These are phyloP conservation scores for Elsinoe ampelina DNA, from an alignment of 2,329 filamentous ascomycete genomes.

Conservation along the genomic window DNA sequence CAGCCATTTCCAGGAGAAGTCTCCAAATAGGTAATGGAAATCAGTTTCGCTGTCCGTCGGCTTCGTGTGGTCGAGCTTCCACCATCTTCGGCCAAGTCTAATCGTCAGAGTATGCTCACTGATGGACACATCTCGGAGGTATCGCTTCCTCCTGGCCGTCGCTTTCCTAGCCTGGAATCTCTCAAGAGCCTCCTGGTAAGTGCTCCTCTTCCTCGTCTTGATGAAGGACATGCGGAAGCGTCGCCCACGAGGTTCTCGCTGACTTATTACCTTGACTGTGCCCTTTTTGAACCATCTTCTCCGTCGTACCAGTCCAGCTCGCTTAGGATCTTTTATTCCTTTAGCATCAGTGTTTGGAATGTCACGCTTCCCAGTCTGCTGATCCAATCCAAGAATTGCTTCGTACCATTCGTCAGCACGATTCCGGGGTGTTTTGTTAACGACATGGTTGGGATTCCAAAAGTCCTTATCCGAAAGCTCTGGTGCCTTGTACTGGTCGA, in stretches of 20 bases:
- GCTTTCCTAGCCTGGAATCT: background rate
- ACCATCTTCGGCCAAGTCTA: background rate
- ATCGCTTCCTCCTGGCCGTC: background rate
- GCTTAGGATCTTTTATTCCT: background rate
- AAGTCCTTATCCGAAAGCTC: background rate
- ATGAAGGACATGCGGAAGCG: background rate
- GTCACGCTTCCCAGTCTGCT: background rate
- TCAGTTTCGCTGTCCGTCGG: background rate
- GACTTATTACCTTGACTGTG: background rate
- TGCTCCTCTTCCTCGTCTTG: background rate
- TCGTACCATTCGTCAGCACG: conserved; percentile 15
- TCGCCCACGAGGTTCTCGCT: background rate
- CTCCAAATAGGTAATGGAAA: background rate
- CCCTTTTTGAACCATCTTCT: background rate
- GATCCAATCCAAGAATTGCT: background rate
- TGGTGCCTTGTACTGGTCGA: background rate
- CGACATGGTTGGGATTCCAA: background rate
- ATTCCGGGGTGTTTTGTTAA: background rate
- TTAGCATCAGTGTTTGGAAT: background rate
- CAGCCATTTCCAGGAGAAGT: conserved; percentile 15
- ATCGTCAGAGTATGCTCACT: background rate
- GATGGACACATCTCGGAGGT: background rate
- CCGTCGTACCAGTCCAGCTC: too few species aligned
- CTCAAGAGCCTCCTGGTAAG: background rate
- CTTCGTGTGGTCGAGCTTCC: background rate